phyloP scores from a whole-genome alignment of 768 basidiomycete species.

The Austroboletus festivus region DNA sequence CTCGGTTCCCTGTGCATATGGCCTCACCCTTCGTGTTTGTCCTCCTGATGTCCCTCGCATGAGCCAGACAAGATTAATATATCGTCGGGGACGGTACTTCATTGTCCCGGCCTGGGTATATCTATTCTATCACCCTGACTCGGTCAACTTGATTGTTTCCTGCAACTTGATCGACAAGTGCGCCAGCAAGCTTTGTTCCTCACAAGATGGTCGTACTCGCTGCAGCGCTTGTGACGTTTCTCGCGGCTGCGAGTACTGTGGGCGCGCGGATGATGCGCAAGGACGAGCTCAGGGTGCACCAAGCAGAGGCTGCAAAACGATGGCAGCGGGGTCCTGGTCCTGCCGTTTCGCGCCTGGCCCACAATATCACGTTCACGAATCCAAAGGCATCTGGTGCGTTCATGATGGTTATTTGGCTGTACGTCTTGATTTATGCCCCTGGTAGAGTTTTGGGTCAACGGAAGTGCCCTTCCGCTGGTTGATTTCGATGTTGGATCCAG shows the following conservation, averaged over 20 bases:
- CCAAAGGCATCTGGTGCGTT: constrained; percentile 64
- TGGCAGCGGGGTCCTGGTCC: constrained; percentile 20
- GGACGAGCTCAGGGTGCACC: constrained; percentile 42
- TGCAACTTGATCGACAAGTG: neutral
- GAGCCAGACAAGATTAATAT: too few species aligned
- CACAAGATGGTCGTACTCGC: constrained; percentile 15
- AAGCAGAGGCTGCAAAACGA: constrained; percentile 47
- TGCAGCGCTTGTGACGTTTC: constrained; percentile 4
- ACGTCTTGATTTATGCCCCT: neutral
- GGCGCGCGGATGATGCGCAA: constrained; percentile 31
- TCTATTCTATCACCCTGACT: neutral
- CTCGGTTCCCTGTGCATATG: neutral
- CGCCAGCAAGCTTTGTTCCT: neutral
- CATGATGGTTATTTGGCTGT: too few species aligned
- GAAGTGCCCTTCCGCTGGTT: constrained; percentile 60
- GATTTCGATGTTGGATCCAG: constrained; percentile 73
- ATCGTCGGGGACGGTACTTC: too few species aligned
- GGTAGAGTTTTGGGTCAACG: constrained; percentile 69
- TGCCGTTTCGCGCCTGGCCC: constrained; percentile 4
- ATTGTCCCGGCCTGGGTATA: too few species aligned
- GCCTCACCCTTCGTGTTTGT: too few species aligned
- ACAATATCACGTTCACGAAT: constrained; percentile 72
- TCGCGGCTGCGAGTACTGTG: constrained; percentile 4
- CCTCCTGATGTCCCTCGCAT: neutral
- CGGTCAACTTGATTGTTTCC: neutral